Conservation (phyloP, 1,284 basidiomycete genomes). For the Acaromyces ingoldii region DNA sequence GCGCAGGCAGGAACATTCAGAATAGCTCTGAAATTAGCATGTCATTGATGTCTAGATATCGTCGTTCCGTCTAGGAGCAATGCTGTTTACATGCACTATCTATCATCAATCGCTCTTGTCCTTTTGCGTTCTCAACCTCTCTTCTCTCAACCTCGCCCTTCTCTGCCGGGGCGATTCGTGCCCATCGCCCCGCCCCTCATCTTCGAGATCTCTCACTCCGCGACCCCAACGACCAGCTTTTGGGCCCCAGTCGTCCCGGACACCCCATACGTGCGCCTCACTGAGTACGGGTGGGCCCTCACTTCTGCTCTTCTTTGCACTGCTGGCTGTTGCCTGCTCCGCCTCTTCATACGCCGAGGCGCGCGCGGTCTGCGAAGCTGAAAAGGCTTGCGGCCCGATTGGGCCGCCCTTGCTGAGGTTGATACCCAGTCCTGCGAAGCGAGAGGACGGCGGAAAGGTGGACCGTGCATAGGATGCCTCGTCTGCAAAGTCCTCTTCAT, state of each 20-base stretch:
- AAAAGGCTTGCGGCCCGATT: neutral
- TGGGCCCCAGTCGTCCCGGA: slow-evolving; percentile 59
- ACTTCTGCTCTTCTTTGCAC: slow-evolving; percentile 5
- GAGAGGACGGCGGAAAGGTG: slow-evolving; percentile 6
- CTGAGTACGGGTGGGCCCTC: slow-evolving; percentile 28
- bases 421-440: neutral
- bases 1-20: too few species aligned
- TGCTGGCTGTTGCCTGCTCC: neutral
- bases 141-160: slow-evolving; percentile 5
- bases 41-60: too few species aligned
- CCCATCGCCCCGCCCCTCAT: neutral
- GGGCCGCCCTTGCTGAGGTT: neutral
- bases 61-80: too few species aligned
- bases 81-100: too few species aligned
- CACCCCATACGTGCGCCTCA: slow-evolving; percentile 36
- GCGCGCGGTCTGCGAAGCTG: neutral
- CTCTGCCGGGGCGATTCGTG: slow-evolving; percentile 6
- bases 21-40: too few species aligned
- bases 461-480: too few species aligned
- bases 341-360: slow-evolving; percentile 5
- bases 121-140: slow-evolving; percentile 7
- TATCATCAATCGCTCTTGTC: too few species aligned
- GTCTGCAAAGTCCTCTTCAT: slow-evolving; percentile 22
- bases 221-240: slow-evolving; percentile 55
- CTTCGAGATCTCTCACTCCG: slow-evolving; percentile 28